Conservation (phyloP, 2,329 filamentous ascomycete genomes). For the Magnaporthiopsis rhizophila region DNA sequence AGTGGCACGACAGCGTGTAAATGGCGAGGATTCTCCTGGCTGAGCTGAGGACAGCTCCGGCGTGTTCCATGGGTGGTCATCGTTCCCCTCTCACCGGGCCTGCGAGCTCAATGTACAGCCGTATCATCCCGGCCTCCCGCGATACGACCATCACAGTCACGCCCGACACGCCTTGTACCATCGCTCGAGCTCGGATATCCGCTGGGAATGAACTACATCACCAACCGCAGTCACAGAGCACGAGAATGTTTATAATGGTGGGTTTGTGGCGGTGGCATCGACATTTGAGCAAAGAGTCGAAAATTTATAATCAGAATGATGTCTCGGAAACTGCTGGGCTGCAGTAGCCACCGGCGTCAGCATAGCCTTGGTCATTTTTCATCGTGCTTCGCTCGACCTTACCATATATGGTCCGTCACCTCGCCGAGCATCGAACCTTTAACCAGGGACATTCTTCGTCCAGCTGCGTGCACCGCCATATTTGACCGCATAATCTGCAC, state of each 20-base stretch:
- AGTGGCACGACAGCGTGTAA: slow-evolving; percentile 56
- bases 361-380: not conserved
- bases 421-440: slow-evolving; percentile 41
- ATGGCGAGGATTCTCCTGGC: slow-evolving; percentile 59
- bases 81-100: slow-evolving; percentile 28
- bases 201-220: slow-evolving; percentile 14
- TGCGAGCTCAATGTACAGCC: slow-evolving; percentile 49
- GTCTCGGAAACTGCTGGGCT: slow-evolving; percentile 29
- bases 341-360: not conserved
- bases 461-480: slow-evolving; percentile 63
- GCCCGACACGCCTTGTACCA: slow-evolving; percentile 40
- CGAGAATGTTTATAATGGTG: no score
- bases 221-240: not conserved
- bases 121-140: slow-evolving; percentile 48
- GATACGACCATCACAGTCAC: slow-evolving; percentile 53
- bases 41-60: slow-evolving; percentile 51
- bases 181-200: slow-evolving; percentile 44
- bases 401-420: slow-evolving; percentile 36
- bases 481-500: slow-evolving; percentile 56
- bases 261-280: no score
- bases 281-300: slow-evolving; percentile 18
- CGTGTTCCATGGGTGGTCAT: slow-evolving; percentile 55
- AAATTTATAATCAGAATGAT: slow-evolving; percentile 33
- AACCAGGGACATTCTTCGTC: slow-evolving; percentile 46
- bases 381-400: not conserved